Base-by-base conservation (phyloP, 1,284 basidiomycete species). In the Microbotryum violaceum region DNA sequence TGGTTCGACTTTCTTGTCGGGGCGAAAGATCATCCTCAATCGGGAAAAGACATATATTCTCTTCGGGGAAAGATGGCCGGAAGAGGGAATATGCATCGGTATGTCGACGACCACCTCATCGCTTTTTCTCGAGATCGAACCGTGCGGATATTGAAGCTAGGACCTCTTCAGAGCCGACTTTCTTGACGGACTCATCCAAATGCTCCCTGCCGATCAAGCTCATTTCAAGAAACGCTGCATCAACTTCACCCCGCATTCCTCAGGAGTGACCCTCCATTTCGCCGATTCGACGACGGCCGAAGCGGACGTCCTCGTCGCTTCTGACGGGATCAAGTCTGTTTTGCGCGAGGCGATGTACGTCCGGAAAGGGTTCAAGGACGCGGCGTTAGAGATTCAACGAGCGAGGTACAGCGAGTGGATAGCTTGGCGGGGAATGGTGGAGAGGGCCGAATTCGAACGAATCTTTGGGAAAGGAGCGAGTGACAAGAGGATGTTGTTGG, bases 251-350 rank as follows among this genome's bases (percentile, higher is more conserved):
- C 51, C 64, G n/a, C 56, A 56, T 44, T 14, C 23, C 18, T 46
- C 33, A 9, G 62, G 67, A 16, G 63, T 68, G 8, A 60, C 63
- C 10, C 60, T 62, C 29, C 37, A 62, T 21, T 64, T 64, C 44
- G 48, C 55, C 12, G 58, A 57, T 18, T 53, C 54, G 14, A 57
- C 58, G 14, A 33, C 25, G 2, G 42, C 45, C 23, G 58, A 68
- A 27, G 62, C 67, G 0, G 73, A 75, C 54, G 54, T 75, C n/a
- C 63, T 74, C 18, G 66, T 75, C 45, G 71, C 70, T 8, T 70
- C 62, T 27, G 74, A 75, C 52, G 74, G 74, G 0, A 73, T 75
- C 56, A 74, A 75, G 58, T 70, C 67, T 1, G 54, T 58, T 3
- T 52, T 73, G 0, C 65, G 74, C 10, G 63, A 63, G 16, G 56